phyloP scores from a whole-genome alignment of 1,139 yeast genomes.

The Nakaseomyces glabratus region DNA sequence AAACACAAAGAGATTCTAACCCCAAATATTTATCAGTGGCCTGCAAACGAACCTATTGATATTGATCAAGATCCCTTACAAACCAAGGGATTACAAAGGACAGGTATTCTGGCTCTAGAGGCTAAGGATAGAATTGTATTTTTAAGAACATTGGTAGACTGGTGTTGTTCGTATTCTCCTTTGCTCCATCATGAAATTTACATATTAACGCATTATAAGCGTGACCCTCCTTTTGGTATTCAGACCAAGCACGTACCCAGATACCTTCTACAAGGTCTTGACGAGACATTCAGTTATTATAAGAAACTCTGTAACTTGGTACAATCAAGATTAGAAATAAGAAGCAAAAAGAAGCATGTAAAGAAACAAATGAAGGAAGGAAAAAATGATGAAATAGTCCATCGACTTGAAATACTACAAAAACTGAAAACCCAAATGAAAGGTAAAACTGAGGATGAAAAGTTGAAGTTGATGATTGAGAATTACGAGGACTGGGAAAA shows the following conservation, averaged over 20 bases:
- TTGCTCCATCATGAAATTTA: constrained; percentile 35
- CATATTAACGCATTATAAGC: constrained; percentile 25
- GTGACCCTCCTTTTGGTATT: constrained; percentile 28
- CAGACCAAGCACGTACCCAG: constrained; percentile 29
- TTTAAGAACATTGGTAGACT: constrained; percentile 40
- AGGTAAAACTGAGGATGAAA: constrained; percentile 15
- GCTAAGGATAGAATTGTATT: constrained; percentile 43
- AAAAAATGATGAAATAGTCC: constrained; percentile 21
- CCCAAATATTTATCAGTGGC: constrained; percentile 21
- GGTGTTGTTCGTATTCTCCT: constrained; percentile 43
- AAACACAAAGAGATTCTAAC: constrained; percentile 35
- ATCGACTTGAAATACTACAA: constrained; percentile 21
- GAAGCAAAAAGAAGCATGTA: constrained; percentile 27
- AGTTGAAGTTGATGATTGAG: constrained; percentile 14
- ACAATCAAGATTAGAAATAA: constrained; percentile 24
- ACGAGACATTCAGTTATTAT: constrained; percentile 19
- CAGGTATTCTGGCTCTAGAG: constrained; percentile 39
- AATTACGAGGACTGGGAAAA: constrained; percentile 24
- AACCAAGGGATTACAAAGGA: constrained; percentile 35
- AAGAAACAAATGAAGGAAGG: constrained; percentile 26
- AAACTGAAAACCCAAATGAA: constrained; percentile 18
- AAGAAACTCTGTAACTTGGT: constrained; percentile 23
- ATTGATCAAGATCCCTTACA: constrained; percentile 29
- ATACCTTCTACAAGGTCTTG: constrained; percentile 24
- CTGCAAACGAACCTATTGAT: constrained; percentile 17